A percentile compares a stretch with the other conserved stretches of the same genome.
phyloP scores from a whole-genome alignment of 73 alveolate species.

The Tetrahymena malaccensis region DNA sequence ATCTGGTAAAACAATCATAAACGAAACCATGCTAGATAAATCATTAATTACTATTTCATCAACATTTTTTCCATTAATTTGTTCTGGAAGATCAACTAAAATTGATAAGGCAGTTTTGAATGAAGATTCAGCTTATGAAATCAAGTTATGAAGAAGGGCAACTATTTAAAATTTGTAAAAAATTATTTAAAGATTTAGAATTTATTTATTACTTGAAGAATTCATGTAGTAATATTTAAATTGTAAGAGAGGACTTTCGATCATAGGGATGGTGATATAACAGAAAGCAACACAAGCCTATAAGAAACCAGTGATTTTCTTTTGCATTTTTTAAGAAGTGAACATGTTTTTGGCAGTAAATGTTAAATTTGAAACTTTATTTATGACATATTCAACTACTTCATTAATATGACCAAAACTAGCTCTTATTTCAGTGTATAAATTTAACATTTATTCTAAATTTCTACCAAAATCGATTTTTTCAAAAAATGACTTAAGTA shows the following conservation, averaged over 20 bases:
- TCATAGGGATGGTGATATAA: conserved; percentile 85
- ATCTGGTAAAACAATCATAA: conserved; percentile 25
- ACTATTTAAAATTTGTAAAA: not conserved
- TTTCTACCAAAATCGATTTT: conserved; percentile 90
- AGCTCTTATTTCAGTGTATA: conserved; percentile 89
- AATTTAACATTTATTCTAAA: conserved; percentile 77
- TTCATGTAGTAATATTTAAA: conserved; percentile 1
- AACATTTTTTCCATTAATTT: not conserved
- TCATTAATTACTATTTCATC: conserved; percentile 2
- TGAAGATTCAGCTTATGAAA: conserved; percentile 21
- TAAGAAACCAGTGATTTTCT: conserved; percentile 73
- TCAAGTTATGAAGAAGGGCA: not conserved
- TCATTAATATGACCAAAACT: conserved; percentile 74
- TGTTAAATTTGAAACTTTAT: conserved; percentile 66
- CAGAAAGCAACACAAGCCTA: conserved; percentile 91
- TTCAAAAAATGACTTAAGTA: conserved; percentile 56
- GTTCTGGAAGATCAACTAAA: conserved; percentile 21
- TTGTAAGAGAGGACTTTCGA: conserved; percentile 39
- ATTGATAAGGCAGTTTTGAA: conserved; percentile 21
- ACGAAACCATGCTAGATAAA: conserved; percentile 8
- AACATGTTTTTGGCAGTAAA: conserved; percentile 60
- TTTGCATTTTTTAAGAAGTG: conserved; percentile 76
- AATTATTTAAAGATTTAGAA: not conserved
- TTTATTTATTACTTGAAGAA: not conserved
- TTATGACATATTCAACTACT: conserved; percentile 72